Conservation (phyloP, 2,329 filamentous ascomycete genomes). For the Diaporthe citri region DNA sequence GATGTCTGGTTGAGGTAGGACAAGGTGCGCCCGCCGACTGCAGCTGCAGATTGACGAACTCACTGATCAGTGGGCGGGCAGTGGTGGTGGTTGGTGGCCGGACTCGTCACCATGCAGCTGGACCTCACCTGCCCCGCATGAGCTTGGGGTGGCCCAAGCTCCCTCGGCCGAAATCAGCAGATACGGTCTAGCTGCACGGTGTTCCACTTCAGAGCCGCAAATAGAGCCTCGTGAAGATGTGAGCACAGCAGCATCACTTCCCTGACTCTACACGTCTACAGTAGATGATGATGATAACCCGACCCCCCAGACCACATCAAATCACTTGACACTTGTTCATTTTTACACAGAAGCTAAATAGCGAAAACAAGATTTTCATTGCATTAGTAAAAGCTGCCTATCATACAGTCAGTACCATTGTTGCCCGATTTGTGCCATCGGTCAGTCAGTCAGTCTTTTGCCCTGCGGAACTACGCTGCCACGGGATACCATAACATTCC, state of each 20-base stretch:
- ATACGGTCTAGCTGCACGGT: neutral
- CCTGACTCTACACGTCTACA: neutral
- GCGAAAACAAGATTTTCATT: constrained; percentile 14
- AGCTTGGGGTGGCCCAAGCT: constrained; percentile 26
- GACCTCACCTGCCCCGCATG: constrained; percentile 23
- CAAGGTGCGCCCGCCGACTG: neutral
- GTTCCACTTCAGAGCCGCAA: neutral
- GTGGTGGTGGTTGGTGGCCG: constrained; percentile 22
- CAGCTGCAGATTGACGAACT: constrained; percentile 21
- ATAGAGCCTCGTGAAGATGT: neutral
- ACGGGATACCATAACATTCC: constrained; percentile 4
- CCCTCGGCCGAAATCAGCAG: constrained; percentile 26
- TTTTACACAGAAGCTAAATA: neutral
- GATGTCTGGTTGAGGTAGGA: constrained; percentile 28
- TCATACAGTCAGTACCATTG: constrained; percentile 41
- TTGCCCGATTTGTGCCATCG: constrained; percentile 20
- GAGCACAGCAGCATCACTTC: neutral
- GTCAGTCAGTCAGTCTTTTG: constrained; percentile 35
- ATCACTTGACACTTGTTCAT: neutral
- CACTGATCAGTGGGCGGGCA: constrained; percentile 2
- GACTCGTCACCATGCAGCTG: constrained; percentile 7
- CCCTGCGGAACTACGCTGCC: constrained; percentile 15
- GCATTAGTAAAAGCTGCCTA: constrained; percentile 40
- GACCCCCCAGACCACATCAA: neutral
- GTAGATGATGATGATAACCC: neutral